Evolutionary conservation across 768 basidiomycete species (phyloP), one percentile per base, ranked within the genome.

Genomic region (Lactarius hatsudake): DNA sequence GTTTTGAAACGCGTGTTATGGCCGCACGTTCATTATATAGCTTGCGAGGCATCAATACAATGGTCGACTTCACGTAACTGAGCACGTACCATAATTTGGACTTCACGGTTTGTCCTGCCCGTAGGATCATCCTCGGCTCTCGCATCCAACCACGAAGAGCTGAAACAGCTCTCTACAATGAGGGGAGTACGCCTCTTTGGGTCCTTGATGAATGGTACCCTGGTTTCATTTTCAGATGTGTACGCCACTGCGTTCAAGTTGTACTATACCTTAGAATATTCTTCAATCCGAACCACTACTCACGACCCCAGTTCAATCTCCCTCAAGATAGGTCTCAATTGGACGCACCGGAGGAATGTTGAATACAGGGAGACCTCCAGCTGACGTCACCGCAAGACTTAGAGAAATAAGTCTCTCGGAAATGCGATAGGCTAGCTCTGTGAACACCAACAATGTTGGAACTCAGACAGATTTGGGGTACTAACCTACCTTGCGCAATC

Each of bases 351-450:
- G 85, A 43, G 90, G 86, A 5, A 89, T 71, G 67, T 91, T 91
- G 36, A 76, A 75, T 83, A 81, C 87, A 7, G 79, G 63, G 34
- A 73, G 71, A 1, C 87, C 84, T 28, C 89, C 91, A 1, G 90
- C 82, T 0, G 86, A 89, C 0, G 93, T 94, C 4, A 89, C 91
- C 10, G 80, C 75, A 3, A 94, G 81, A 2, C 83, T 80, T 32
- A 94, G 81, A 1, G 90, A 90, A 8, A 79, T 75, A 32, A 93
- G 85, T 17, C 90, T 82, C 15, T 88, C 76, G 0, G 90, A 86
- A 38, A 92, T 87, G 30, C 82, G 82, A 54, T 74, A 80, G 0
- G 91, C 86, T 3, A 94, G 80, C 72, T 94, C 93, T 92, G 48
- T 26, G 40, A 9, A 38, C 34, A 18, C 17, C 3, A 12, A 20